A percentile compares a stretch with the other conserved stretches of the same genome.
phyloP scores from a whole-genome alignment of 306 rosid species.

The Inga leiocalycina region DNA sequence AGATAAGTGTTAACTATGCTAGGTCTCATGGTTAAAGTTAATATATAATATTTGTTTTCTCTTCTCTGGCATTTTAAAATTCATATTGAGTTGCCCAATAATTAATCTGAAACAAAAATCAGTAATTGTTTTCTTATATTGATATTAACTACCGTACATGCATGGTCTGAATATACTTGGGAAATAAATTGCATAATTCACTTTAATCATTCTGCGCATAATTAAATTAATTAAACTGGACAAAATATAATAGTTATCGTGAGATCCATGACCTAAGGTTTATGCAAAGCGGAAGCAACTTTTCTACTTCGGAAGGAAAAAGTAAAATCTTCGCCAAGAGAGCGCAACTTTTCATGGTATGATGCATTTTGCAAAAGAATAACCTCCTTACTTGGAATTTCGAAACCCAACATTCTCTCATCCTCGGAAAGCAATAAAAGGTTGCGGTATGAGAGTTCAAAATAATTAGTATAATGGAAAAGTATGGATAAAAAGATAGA shows the following conservation, averaged over 20 bases:
- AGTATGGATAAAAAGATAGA: constrained; percentile 57
- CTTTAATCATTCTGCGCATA: constrained; percentile 18
- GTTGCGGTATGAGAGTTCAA: constrained; percentile 58
- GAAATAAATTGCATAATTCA: constrained; percentile 13
- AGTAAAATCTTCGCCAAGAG: constrained; percentile 88
- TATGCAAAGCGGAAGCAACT: constrained; percentile 80
- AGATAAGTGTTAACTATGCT: no score
- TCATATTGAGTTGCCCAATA: background rate
- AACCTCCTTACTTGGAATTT: constrained; percentile 80
- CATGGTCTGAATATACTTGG: background rate
- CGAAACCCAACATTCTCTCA: constrained; percentile 88
- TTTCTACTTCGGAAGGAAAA: constrained; percentile 59
- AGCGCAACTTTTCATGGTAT: constrained; percentile 92
- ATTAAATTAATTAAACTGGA: constrained; percentile 40
- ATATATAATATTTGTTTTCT: background rate
- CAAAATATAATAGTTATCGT: constrained; percentile 46
- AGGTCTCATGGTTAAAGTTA: no score
- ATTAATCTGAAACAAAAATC: background rate
- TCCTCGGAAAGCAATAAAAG: constrained; percentile 75
- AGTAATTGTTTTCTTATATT: background rate
- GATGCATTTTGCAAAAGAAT: constrained; percentile 76
- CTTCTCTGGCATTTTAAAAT: no score
- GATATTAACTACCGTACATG: no score
- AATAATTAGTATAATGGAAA: constrained; percentile 37
- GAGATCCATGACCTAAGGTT: constrained; percentile 71